phyloP scores from a whole-genome alignment of 495 filamentous ascomycete species.

The Neurospora africana region DNA sequence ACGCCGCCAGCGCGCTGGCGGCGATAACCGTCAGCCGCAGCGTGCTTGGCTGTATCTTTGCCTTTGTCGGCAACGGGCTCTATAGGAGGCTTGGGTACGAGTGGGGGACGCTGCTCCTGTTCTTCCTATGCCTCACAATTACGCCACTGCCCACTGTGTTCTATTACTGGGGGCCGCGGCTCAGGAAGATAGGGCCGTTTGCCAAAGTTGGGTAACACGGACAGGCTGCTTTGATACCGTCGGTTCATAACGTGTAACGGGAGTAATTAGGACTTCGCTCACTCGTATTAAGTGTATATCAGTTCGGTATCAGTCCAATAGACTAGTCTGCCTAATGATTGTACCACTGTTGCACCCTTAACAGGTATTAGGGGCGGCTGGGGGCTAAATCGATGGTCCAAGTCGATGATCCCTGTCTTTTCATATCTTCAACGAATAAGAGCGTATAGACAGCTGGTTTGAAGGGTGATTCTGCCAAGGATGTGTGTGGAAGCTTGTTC shows the following conservation, averaged over 20 bases:
- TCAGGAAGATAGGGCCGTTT: constrained; percentile 25
- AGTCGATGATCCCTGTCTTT: too few relatives aligned
- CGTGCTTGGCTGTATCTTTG: constrained; percentile 45
- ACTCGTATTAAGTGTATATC: not conserved
- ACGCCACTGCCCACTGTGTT: constrained; percentile 75
- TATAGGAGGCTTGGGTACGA: constrained; percentile 44
- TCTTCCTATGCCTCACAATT: constrained; percentile 45
- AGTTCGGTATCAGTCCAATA: not conserved
- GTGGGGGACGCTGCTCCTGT: constrained; percentile 53
- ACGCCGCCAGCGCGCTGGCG: constrained; percentile 50
- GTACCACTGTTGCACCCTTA: not conserved
- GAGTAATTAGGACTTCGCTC: not conserved
- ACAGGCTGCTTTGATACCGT: not conserved
- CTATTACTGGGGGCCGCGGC: constrained; percentile 55
- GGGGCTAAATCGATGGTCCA: too few relatives aligned
- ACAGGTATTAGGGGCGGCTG: too few relatives aligned
- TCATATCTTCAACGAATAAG: too few relatives aligned
- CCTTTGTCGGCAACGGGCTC: constrained; percentile 44
- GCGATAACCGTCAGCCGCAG: constrained; percentile 44
- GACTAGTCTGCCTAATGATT: not conserved
- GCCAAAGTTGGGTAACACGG: not conserved
- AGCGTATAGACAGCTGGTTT: too few relatives aligned
- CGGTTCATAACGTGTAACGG: too few relatives aligned
- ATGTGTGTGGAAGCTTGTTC: too few relatives aligned
- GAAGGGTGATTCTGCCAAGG: too few relatives aligned